These are phyloP conservation scores for Parmelia sp. DNA, from an alignment of 495 filamentous ascomycete species.

Conservation along the genomic window DNA sequence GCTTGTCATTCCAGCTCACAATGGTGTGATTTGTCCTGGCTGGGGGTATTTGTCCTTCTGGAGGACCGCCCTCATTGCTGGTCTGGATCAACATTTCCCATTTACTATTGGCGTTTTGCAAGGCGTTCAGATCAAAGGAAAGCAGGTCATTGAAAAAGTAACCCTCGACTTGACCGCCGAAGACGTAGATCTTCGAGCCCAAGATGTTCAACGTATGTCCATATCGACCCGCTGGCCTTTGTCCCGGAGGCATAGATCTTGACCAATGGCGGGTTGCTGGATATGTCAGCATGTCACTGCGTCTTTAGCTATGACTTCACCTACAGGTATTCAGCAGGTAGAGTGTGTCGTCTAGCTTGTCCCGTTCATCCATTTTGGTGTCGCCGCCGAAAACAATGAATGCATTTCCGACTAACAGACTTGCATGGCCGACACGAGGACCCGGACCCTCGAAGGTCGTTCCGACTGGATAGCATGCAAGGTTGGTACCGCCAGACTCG, in stretches of 20 bases:
- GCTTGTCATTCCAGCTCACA: slow-evolving; percentile 84
- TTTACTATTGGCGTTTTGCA: slow-evolving; percentile 79
- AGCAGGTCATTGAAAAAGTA: slow-evolving; percentile 98
- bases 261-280: slow-evolving; percentile 97
- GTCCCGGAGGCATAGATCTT: slow-evolving; percentile 73
- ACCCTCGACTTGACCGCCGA: slow-evolving; percentile 95
- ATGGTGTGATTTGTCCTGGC: slow-evolving; percentile 93
- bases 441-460: slow-evolving; percentile 93
- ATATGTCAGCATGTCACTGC: slow-evolving; percentile 16
- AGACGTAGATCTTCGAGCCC: slow-evolving; percentile 92
- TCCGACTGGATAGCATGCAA: slow-evolving; percentile 84
- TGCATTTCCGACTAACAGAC: slow-evolving; percentile 92
- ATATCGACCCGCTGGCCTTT: slow-evolving; percentile 83
- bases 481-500: slow-evolving; percentile 72
- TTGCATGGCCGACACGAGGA: slow-evolving; percentile 89
- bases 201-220: slow-evolving; percentile 95
- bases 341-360: slow-evolving; percentile 87
- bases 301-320: slow-evolving; percentile 30
- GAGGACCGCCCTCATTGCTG: slow-evolving; percentile 59
- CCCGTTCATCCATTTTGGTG: slow-evolving; percentile 89
- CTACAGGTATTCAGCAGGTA: slow-evolving; percentile 97
- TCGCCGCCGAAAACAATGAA: slow-evolving; percentile 99
- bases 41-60: slow-evolving; percentile 68
- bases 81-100: slow-evolving; percentile 88
- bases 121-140: slow-evolving; percentile 90